phyloP scores from a whole-genome alignment of 1,284 basidiomycete species.

The Exsudoporus floridanus region DNA sequence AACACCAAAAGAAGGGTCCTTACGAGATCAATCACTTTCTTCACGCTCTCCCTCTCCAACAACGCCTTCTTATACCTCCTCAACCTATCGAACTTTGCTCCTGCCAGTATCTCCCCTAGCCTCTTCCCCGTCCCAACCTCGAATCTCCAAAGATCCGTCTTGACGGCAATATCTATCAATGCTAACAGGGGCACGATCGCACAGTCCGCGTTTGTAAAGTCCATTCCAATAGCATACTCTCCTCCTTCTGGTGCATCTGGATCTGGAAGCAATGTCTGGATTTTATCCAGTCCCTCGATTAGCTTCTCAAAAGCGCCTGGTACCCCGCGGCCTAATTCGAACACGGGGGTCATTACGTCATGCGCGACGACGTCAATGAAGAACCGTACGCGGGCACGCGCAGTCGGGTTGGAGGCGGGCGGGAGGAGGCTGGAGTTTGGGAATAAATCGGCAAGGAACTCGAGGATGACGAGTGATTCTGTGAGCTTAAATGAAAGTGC shows the following conservation, averaged over 20 bases:
- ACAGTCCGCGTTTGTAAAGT: slow-evolving; percentile 53
- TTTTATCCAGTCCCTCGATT: slow-evolving; percentile 22
- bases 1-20: neutral
- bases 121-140: slow-evolving; percentile 42
- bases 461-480: slow-evolving; percentile 61
- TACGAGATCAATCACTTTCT: slow-evolving; percentile 40
- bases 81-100: slow-evolving; percentile 42
- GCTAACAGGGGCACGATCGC: slow-evolving; percentile 50
- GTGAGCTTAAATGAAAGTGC: slow-evolving; percentile 57
- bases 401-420: slow-evolving; percentile 44
- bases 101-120: slow-evolving; percentile 38
- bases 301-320: slow-evolving; percentile 4
- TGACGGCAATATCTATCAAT: slow-evolving; percentile 40
- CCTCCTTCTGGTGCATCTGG: slow-evolving; percentile 5
- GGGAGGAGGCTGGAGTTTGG: slow-evolving; percentile 50
- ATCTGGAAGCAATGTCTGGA: slow-evolving; percentile 37
- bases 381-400: slow-evolving; percentile 58
- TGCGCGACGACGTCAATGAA: slow-evolving; percentile 52
- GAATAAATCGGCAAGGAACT: slow-evolving; percentile 60
- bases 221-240: slow-evolving; percentile 35
- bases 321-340: neutral
- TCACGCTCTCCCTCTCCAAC: slow-evolving; percentile 48
- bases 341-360: slow-evolving; percentile 8
- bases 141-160: slow-evolving; percentile 45
- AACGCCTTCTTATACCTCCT: slow-evolving; percentile 44